phyloP scores from a whole-genome alignment of 2,329 filamentous ascomycete genomes.

The Mollisiaceae sp. region DNA sequence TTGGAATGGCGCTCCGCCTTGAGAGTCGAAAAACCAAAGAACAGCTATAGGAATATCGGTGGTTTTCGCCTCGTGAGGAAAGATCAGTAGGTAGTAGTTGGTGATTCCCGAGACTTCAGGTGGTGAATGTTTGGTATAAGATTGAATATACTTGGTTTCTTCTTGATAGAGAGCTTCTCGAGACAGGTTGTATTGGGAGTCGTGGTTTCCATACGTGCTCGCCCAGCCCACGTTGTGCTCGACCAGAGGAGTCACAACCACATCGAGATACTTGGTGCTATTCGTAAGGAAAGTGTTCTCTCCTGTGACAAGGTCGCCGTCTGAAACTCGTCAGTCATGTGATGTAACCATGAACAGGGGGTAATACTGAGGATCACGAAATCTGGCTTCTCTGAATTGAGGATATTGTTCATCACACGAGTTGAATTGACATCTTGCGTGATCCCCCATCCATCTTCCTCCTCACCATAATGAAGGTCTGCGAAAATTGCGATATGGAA shows the following conservation, averaged over 20 bases:
- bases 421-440: conserved; percentile 62
- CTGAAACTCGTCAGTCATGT: conserved; percentile 18
- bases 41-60: conserved; percentile 49
- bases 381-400: conserved; percentile 60
- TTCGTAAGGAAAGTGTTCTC: conserved; percentile 64
- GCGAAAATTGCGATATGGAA: conserved; percentile 60
- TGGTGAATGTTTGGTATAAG: conserved; percentile 52
- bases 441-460: conserved; percentile 47
- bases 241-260: conserved; percentile 63
- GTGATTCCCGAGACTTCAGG: conserved; percentile 49
- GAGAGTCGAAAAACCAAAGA: conserved; percentile 76
- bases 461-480: conserved; percentile 74
- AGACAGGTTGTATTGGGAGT: conserved; percentile 63
- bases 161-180: conserved; percentile 48
- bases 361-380: conserved; percentile 63
- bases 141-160: conserved; percentile 45
- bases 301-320: conserved; percentile 74
- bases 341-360: background rate
- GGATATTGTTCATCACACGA: conserved; percentile 60
- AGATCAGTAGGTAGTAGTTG: conserved; percentile 61
- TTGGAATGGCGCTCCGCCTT: conserved; percentile 60
- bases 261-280: conserved; percentile 61
- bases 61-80: conserved; percentile 42
- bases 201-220: conserved; percentile 75
- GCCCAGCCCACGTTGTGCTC: conserved; percentile 63